phyloP scores from a whole-genome alignment of 176 grass and related monocot genomes.

The Chloris gayana region DNA sequence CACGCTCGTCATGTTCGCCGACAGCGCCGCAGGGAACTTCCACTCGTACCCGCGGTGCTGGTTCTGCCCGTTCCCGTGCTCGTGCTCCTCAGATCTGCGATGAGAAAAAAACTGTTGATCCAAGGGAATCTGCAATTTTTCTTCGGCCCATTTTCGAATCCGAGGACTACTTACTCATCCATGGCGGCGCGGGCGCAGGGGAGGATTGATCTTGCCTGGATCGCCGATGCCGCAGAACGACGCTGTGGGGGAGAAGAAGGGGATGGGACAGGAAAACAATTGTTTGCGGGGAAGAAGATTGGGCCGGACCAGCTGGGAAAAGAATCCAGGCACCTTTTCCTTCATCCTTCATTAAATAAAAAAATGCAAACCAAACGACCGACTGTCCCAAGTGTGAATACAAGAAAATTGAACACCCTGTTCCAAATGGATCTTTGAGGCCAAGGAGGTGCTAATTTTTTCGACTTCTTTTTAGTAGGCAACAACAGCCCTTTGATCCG shows the following conservation, averaged over 20 bases:
- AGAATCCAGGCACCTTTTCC: no score
- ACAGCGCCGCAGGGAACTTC: conserved; percentile 46
- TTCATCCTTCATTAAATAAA: no score
- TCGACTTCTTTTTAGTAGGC: no score
- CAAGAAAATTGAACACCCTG: no score
- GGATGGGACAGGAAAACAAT: neutral
- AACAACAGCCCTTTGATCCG: no score
- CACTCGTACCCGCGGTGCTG: conserved; percentile 40
- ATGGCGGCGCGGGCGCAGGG: conserved; percentile 7
- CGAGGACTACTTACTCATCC: conserved; percentile 55
- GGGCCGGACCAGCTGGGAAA: no score
- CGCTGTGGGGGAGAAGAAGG: neutral
- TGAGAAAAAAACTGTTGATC: neutral
- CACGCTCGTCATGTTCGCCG: conserved; percentile 74
- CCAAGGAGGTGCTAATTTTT: no score
- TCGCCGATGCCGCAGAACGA: neutral
- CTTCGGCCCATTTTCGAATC: neutral
- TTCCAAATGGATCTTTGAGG: no score
- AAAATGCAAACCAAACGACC: no score
- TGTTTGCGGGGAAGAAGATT: neutral
- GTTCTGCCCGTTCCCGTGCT: conserved; percentile 16
- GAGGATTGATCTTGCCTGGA: neutral
- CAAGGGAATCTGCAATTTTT: neutral
- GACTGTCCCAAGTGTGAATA: no score
- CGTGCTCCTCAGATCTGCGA: conserved; percentile 52